These are phyloP conservation scores for Stylosanthes scabra DNA, from an alignment of 331 rosid species.

Conservation along the genomic window DNA sequence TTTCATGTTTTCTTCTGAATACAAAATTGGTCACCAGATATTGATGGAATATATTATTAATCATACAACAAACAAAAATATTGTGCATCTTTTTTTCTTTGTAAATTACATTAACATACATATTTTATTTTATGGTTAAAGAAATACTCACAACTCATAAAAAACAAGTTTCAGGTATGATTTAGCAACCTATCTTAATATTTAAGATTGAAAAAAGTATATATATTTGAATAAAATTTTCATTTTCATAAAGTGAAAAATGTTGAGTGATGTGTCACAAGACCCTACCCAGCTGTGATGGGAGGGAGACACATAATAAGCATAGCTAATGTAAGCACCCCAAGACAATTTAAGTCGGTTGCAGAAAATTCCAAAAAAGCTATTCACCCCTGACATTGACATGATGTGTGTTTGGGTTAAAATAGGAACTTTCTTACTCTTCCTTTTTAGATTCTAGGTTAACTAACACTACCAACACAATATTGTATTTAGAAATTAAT, in stretches of 20 bases:
- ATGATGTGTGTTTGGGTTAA: conserved; percentile 33
- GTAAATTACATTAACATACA: too few relatives aligned
- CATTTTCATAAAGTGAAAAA: neutral
- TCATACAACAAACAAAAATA: too few relatives aligned
- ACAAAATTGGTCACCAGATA: too few relatives aligned
- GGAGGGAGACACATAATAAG: neutral
- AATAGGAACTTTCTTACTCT: conserved; percentile 41
- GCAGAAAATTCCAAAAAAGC: conserved; percentile 45
- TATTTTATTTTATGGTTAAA: too few relatives aligned
- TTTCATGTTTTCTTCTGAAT: too few relatives aligned
- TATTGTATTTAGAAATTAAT: too few relatives aligned
- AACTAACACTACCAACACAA: neutral
- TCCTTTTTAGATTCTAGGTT: conserved; percentile 20
- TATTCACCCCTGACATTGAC: conserved; percentile 35
- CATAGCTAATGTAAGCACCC: neutral
- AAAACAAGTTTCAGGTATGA: too few relatives aligned
- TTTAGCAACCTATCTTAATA: too few relatives aligned
- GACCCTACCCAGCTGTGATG: conserved; percentile 16
- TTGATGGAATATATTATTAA: neutral
- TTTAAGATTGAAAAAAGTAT: neutral
- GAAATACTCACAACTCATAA: too few relatives aligned
- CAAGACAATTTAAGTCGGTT: conserved; percentile 20
- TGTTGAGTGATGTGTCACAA: conserved; percentile 11
- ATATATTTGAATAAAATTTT: neutral
- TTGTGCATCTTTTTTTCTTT: too few relatives aligned